phyloP scores from a whole-genome alignment of 2,329 filamentous ascomycete genomes.

The Alternaria postmessia region DNA sequence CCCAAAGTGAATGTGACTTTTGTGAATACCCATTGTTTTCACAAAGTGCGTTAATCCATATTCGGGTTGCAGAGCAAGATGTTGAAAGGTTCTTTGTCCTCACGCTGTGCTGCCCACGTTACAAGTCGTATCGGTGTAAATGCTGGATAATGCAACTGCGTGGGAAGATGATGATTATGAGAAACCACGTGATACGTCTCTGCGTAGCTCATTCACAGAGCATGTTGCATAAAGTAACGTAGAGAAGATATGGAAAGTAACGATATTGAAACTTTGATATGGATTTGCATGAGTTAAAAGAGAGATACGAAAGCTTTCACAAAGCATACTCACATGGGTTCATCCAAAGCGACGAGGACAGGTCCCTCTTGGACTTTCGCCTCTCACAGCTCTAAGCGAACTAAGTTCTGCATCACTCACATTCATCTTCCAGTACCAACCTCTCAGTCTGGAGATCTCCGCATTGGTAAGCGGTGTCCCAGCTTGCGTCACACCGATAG shows the following conservation, averaged over 20 bases:
- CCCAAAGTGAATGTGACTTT: background rate
- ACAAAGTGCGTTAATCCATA: background rate
- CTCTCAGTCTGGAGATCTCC: background rate
- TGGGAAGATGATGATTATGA: background rate
- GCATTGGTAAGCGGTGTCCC: conserved; percentile 1
- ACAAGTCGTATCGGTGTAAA: too few species aligned
- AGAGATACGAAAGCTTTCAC: background rate
- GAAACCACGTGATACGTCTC: background rate
- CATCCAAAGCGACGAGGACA: background rate
- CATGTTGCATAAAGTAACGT: background rate
- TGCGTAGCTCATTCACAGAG: background rate
- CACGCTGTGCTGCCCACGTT: background rate
- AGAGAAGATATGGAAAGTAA: background rate
- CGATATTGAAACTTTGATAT: background rate
- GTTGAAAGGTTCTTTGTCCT: background rate
- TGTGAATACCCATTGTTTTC: background rate
- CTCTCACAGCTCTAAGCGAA: too few species aligned
- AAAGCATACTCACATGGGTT: background rate
- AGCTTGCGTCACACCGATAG: background rate
- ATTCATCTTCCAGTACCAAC: background rate
- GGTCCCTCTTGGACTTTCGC: background rate
- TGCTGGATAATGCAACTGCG: too few species aligned
- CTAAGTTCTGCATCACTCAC: background rate
- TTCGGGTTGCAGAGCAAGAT: too few species aligned
- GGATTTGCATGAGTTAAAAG: background rate